Evolutionary conservation across 1,284 basidiomycete species (phyloP).

Genomic region (Ceratobasidium papillatum): DNA sequence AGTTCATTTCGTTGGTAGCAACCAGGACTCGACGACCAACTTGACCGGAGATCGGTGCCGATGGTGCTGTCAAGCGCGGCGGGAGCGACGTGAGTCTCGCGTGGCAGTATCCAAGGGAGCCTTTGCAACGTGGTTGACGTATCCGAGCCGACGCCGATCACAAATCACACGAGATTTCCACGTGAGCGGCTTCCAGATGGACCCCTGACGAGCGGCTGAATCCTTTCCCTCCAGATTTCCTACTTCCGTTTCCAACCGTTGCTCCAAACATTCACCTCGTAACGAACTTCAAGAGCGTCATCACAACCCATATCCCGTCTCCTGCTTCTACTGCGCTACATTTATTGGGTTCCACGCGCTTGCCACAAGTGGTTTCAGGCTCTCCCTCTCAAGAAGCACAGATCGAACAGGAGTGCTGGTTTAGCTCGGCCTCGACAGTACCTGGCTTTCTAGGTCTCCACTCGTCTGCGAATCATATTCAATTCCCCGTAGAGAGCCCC

Average conservation of each 20-base stretch:
- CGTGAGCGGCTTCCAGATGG: slow-evolving; percentile 34
- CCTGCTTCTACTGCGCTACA: slow-evolving; percentile 40
- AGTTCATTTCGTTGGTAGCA: background rate
- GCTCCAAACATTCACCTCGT: slow-evolving; percentile 38
- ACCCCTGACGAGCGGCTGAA: slow-evolving; percentile 27
- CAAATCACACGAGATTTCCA: slow-evolving; percentile 41
- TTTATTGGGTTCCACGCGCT: slow-evolving; percentile 39
- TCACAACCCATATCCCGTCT: slow-evolving; percentile 39
- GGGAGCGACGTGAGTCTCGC: slow-evolving; percentile 30
- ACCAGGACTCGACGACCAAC: background rate
- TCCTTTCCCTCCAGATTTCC: slow-evolving; percentile 23
- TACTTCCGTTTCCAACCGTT: slow-evolving; percentile 39
- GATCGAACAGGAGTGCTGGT: slow-evolving; percentile 39
- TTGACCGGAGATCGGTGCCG: slow-evolving; percentile 23
- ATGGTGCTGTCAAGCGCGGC: slow-evolving; percentile 37
- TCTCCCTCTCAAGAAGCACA: slow-evolving; percentile 28
- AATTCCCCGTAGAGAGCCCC: slow-evolving; percentile 38
- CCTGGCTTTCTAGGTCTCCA: slow-evolving; percentile 41
- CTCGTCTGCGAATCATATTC: slow-evolving; percentile 41
- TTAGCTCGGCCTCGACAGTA: slow-evolving; percentile 42
- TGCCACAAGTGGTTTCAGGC: slow-evolving; percentile 38
- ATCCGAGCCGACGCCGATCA: slow-evolving; percentile 42
- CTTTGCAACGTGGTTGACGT: slow-evolving; percentile 39
- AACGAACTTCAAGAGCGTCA: slow-evolving; percentile 39
- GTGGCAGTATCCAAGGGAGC: slow-evolving; percentile 40